Evolutionary conservation across 1,284 basidiomycete genomes (phyloP).

Genomic region (Serendipita sp.): DNA sequence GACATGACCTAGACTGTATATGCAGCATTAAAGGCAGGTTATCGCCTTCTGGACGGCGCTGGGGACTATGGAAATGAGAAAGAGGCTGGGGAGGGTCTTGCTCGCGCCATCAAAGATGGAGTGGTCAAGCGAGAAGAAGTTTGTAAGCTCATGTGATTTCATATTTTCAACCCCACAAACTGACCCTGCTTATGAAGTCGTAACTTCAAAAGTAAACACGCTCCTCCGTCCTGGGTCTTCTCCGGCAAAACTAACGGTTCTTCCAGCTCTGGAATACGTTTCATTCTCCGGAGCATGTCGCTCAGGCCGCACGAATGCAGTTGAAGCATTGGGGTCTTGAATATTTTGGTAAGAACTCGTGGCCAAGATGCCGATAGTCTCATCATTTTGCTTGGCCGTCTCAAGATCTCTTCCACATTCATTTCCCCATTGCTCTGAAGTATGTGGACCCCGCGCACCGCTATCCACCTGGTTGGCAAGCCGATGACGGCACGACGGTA

Average conservation of each 20-base stretch:
- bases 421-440: constrained; percentile 64
- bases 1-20: constrained; percentile 22
- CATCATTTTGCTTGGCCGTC: constrained; percentile 37
- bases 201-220: constrained; percentile 15
- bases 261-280: constrained; percentile 64
- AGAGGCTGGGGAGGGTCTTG: constrained; percentile 25
- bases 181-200: constrained; percentile 10
- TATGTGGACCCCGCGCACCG: constrained; percentile 62
- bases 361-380: neutral
- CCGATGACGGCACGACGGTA: constrained; percentile 39
- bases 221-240: neutral
- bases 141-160: constrained; percentile 15
- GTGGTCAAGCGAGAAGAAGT: constrained; percentile 28
- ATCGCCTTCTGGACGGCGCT: constrained; percentile 29
- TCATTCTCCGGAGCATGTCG: constrained; percentile 52
- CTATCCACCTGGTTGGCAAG: constrained; percentile 69
- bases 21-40: constrained; percentile 28
- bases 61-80: constrained; percentile 25
- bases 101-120: constrained; percentile 26
- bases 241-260: constrained; percentile 12
- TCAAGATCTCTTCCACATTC: constrained; percentile 26
- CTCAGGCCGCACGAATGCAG: constrained; percentile 42
- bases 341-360: constrained; percentile 21
- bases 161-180: neutral
- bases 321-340: constrained; percentile 63